Evolutionary conservation across 1,284 basidiomycete species (phyloP).

Genomic region (Exsudoporus floridanus): DNA sequence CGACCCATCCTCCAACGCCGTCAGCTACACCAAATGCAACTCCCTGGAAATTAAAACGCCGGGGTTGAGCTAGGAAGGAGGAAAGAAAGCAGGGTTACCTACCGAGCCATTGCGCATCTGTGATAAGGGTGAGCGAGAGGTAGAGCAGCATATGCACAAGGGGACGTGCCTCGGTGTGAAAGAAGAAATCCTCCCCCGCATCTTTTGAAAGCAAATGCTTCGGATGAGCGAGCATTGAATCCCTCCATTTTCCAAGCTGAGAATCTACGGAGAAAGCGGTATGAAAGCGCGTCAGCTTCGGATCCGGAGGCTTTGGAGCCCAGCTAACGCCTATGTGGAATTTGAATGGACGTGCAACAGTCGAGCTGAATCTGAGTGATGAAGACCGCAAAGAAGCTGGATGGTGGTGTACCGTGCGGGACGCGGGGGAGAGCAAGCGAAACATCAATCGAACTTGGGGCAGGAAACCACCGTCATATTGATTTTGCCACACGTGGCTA

Average conservation of each 20-base stretch:
- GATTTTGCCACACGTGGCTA: constrained; percentile 22
- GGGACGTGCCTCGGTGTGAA: constrained; percentile 63
- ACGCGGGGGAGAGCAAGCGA: constrained; percentile 2
- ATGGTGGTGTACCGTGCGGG: neutral
- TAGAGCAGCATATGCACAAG: neutral
- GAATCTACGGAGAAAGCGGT: constrained; percentile 63
- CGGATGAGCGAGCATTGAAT: constrained; percentile 52
- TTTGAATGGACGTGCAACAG: constrained; percentile 50
- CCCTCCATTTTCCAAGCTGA: constrained; percentile 72
- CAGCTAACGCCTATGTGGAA: constrained; percentile 78
- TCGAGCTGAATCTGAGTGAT: constrained; percentile 21
- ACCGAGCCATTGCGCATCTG: constrained; percentile 79
- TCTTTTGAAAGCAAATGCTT: constrained; percentile 47
- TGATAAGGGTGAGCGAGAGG: constrained; percentile 4
- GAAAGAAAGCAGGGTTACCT: constrained; percentile 39
- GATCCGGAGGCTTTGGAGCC: constrained; percentile 67
- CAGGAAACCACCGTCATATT: neutral
- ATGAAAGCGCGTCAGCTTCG: constrained; percentile 38
- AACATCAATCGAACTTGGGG: constrained; percentile 16
- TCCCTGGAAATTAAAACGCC: constrained; percentile 48
- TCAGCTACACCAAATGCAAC: constrained; percentile 74
- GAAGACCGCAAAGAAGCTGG: neutral
- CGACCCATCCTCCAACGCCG: constrained; percentile 70
- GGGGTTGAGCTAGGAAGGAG: constrained; percentile 24
- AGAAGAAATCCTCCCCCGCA: constrained; percentile 81